A percentile compares a stretch with the other conserved stretches of the same genome.
phyloP scores from a whole-genome alignment of 352 stramenopile species.

The Globisporangium cylindrosporum region DNA sequence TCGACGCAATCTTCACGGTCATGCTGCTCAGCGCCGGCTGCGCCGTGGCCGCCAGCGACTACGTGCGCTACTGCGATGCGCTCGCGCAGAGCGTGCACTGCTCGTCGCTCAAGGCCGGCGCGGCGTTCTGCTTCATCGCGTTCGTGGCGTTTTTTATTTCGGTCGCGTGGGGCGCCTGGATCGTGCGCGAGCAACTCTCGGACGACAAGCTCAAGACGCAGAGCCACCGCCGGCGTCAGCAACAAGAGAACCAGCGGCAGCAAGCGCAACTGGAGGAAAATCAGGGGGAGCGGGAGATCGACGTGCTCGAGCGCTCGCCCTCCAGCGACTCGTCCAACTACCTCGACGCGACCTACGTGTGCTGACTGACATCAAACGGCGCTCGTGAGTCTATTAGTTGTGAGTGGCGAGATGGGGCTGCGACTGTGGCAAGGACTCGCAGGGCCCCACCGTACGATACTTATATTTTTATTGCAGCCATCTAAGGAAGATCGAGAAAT shows the following conservation, averaged over 20 bases:
- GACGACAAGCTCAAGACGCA: slow-evolving; percentile 8
- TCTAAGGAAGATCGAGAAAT: neutral
- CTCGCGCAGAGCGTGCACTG: slow-evolving; percentile 46
- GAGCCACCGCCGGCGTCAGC: neutral
- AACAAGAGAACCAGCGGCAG: neutral
- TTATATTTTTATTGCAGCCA: slow-evolving; percentile 8
- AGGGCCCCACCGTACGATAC: neutral
- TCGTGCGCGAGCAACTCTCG: slow-evolving; percentile 19
- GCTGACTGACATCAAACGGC: slow-evolving; percentile 1
- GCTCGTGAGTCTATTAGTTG: neutral
- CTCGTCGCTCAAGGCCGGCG: slow-evolving; percentile 38
- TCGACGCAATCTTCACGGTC: slow-evolving; percentile 67
- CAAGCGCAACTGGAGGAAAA: neutral
- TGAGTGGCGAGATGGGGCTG: neutral
- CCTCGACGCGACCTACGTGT: slow-evolving; percentile 15
- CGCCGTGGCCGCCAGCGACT: slow-evolving; percentile 60
- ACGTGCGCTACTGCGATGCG: slow-evolving; percentile 56
- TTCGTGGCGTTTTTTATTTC: slow-evolving; percentile 62
- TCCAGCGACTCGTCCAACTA: slow-evolving; percentile 22
- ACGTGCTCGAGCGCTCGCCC: slow-evolving; percentile 20
- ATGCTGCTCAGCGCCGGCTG: slow-evolving; percentile 65
- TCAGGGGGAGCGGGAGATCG: slow-evolving; percentile 3
- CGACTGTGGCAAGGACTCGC: neutral
- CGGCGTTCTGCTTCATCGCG: slow-evolving; percentile 53
- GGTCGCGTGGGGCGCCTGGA: slow-evolving; percentile 57